Evolutionary conservation across 306 rosid species (phyloP).

Genomic region (Ochetophila trinervis): DNA sequence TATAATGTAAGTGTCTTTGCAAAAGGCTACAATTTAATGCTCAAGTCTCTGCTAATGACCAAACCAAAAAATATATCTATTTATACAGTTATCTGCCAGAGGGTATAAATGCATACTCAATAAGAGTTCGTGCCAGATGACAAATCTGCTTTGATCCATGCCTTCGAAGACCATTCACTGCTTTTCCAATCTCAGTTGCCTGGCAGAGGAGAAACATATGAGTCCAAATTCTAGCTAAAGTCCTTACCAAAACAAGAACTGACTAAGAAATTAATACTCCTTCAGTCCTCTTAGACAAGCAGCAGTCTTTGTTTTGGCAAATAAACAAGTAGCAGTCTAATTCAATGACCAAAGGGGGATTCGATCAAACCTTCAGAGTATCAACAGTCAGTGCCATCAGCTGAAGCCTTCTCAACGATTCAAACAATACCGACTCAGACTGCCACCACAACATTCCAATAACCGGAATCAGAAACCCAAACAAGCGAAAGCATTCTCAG

Average conservation of each 20-base stretch:
- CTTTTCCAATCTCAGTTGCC: slow-evolving; percentile 94
- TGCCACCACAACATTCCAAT: slow-evolving; percentile 38
- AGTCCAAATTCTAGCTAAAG: slow-evolving; percentile 16
- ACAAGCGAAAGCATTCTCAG: slow-evolving; percentile 15
- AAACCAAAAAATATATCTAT: slow-evolving; percentile 10
- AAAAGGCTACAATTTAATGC: neutral
- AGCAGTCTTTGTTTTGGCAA: neutral
- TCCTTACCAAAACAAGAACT: neutral
- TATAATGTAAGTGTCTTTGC: neutral
- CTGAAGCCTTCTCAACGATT: slow-evolving; percentile 83
- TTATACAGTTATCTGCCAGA: slow-evolving; percentile 12
- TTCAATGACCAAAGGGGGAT: slow-evolving; percentile 19
- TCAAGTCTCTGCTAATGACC: slow-evolving; percentile 17
- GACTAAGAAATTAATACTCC: neutral
- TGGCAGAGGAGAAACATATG: slow-evolving; percentile 35
- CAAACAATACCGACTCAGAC: slow-evolving; percentile 72
- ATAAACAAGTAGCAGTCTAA: neutral
- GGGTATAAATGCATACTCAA: slow-evolving; percentile 43
- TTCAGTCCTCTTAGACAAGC: neutral
- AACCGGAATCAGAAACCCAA: slow-evolving; percentile 25
- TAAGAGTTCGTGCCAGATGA: slow-evolving; percentile 58
- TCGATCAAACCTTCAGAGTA: slow-evolving; percentile 59
- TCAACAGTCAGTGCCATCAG: slow-evolving; percentile 68
- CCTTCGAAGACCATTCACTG: slow-evolving; percentile 66
- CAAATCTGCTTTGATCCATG: slow-evolving; percentile 58